These are phyloP conservation scores for Nicotiana tomentosiformis DNA, from an alignment of 257 asterid genomes.

Conservation along the genomic window DNA sequence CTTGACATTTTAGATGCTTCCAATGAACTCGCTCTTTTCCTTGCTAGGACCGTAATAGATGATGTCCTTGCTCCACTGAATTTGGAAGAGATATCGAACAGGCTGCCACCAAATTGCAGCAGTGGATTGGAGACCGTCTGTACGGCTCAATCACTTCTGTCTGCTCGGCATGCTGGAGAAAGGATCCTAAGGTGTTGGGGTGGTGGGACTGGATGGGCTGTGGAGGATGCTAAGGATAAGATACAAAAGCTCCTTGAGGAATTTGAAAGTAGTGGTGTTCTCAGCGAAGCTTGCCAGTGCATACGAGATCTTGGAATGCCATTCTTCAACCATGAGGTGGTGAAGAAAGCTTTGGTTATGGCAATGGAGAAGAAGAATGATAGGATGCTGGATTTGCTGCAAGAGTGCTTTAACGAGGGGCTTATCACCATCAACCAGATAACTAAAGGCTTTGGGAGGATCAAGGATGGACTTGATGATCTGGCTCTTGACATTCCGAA, in stretches of 20 bases:
- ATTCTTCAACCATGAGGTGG: constrained; percentile 92
- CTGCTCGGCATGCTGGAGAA: constrained; percentile 98
- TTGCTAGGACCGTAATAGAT: constrained; percentile 85
- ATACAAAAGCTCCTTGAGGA: constrained; percentile 91
- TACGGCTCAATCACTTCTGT: constrained; percentile 70
- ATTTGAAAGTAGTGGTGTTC: constrained; percentile 86
- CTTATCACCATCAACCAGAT: constrained; percentile 88
- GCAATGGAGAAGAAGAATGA: constrained; percentile 99
- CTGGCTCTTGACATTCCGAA: constrained; percentile 94
- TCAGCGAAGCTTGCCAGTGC: constrained; percentile 89
- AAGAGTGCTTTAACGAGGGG: constrained; percentile 77
- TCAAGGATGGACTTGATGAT: constrained; percentile 85
- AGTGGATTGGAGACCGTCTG: constrained; percentile 69
- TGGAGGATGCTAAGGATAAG: constrained; percentile 98
- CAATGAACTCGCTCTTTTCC: constrained; percentile 80
- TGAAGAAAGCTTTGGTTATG: constrained; percentile 94
- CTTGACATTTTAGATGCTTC: constrained; percentile 92
- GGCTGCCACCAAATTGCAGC: constrained; percentile 53
- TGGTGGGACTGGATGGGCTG: constrained; percentile 99
- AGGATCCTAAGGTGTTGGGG: constrained; percentile 99
- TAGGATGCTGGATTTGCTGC: constrained; percentile 68
- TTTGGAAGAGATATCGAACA: constrained; percentile 61
- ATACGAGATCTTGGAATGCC: constrained; percentile 91
- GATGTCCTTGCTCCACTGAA: constrained; percentile 91
- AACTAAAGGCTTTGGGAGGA: constrained; percentile 83